Evolutionary conservation across 768 basidiomycete species (phyloP).

Genomic region (Trametes maxima): DNA sequence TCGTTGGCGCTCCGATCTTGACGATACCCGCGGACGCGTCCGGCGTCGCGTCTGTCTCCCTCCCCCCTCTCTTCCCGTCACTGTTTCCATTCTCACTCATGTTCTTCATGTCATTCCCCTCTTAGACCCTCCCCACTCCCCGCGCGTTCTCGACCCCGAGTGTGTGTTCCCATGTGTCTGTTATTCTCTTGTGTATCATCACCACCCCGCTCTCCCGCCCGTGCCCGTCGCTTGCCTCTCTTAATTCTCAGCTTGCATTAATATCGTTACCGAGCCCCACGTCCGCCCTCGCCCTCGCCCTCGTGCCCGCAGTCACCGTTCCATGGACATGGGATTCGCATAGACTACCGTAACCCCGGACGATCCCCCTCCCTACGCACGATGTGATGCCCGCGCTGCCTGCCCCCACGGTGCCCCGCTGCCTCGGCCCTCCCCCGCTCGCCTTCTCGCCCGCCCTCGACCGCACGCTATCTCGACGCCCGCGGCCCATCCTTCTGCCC

Average conservation of each 20-base stretch:
- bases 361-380: neutral
- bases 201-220: neutral
- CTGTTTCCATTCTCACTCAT: neutral
- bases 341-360: neutral
- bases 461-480: neutral
- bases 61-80: neutral
- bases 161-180: neutral
- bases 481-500: neutral
- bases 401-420: too few relatives aligned
- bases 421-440: neutral
- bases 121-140: slow-evolving; percentile 13
- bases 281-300: neutral
- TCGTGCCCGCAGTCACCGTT: neutral
- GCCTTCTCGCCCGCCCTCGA: neutral
- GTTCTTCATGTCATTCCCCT: neutral
- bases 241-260: neutral
- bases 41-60: neutral
- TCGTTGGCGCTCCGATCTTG: neutral
- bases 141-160: neutral
- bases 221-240: too few relatives aligned
- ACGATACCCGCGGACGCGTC: slow-evolving; percentile 14
- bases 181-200: slow-evolving; percentile 11
- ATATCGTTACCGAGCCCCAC: neutral
- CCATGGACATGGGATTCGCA: slow-evolving; percentile 2
- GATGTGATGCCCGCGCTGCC: neutral